Conservation (phyloP, 2,329 filamentous ascomycete species). For the Colletotrichum eleusines region DNA sequence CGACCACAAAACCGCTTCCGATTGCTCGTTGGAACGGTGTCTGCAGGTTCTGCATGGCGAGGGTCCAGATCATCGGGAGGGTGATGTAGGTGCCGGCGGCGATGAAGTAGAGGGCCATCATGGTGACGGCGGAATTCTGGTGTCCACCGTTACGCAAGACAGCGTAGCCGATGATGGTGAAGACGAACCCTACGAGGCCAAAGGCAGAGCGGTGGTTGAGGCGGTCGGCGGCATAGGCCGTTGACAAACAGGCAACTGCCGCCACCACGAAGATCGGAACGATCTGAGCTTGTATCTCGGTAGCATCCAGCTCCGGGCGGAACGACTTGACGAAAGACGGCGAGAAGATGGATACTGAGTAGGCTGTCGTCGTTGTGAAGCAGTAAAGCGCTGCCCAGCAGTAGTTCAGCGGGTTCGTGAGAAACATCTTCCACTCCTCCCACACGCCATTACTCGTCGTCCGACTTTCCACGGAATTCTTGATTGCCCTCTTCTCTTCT, state of each 20-base stretch:
- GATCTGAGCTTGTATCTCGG: conserved; percentile 40
- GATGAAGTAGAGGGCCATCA: conserved; percentile 43
- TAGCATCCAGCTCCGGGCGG: conserved; percentile 31
- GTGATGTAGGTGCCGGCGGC: conserved; percentile 40
- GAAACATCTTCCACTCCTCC: conserved; percentile 41
- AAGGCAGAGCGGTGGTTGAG: conserved; percentile 42
- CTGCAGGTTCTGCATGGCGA: conserved; percentile 40
- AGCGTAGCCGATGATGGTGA: conserved; percentile 40
- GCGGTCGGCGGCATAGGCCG: conserved; percentile 36
- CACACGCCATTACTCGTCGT: conserved; percentile 15
- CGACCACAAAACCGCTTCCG: conserved; percentile 53
- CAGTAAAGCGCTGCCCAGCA: conserved; percentile 41
- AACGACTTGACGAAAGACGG: conserved; percentile 42
- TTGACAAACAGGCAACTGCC: conserved; percentile 33
- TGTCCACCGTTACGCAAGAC: conserved; percentile 14
- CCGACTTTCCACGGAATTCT: conserved; percentile 19
- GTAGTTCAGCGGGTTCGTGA: conserved; percentile 42
- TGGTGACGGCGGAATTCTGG: conserved; percentile 27
- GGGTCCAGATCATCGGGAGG: conserved; percentile 42
- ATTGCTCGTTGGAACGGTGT: conserved; percentile 44
- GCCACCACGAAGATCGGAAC: conserved; percentile 43
- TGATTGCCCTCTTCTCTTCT: conserved; percentile 32
- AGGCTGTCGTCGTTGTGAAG: conserved; percentile 42
- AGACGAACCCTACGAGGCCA: conserved; percentile 35
- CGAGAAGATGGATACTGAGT: conserved; percentile 43